phyloP scores from a whole-genome alignment of 2,329 filamentous ascomycete genomes.

The Ceratocystis papillata region DNA sequence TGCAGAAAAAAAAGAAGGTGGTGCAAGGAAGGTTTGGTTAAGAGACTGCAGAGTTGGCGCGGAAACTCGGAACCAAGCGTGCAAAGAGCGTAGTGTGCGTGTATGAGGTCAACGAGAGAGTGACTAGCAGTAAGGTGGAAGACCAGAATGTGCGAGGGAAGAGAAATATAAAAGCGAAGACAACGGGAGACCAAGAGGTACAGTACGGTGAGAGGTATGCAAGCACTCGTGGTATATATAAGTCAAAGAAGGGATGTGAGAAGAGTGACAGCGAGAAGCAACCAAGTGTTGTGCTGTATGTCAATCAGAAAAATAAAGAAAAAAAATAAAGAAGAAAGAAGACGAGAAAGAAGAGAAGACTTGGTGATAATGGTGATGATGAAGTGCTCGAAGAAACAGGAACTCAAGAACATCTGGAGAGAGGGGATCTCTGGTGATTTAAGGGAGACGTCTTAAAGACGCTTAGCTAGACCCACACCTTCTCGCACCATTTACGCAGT shows the following conservation, averaged over 20 bases:
- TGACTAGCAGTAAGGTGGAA: background rate
- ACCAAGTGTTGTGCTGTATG: background rate
- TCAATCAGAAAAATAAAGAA: background rate
- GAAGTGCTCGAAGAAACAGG: background rate
- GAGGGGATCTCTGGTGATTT: conserved; percentile 1
- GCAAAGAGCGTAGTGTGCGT: background rate
- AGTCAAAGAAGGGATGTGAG: background rate
- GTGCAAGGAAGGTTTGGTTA: background rate
- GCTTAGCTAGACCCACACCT: no score
- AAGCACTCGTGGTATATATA: no score
- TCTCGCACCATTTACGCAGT: no score
- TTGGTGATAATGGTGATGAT: conserved; percentile 23
- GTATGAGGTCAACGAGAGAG: background rate
- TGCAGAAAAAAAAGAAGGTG: background rate
- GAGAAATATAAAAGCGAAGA: background rate
- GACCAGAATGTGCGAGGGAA: background rate
- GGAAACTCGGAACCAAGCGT: background rate
- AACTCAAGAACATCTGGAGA: background rate
- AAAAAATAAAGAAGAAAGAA: conserved; percentile 30
- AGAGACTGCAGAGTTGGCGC: background rate
- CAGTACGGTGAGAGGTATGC: no score
- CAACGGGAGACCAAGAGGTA: no score
- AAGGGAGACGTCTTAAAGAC: background rate
- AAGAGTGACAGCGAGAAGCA: background rate
- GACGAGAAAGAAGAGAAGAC: conserved; percentile 28